A percentile compares a stretch with the other conserved stretches of the same genome.
These are phyloP conservation scores for Colletotrichum tamarilloi DNA, from an alignment of 2,329 filamentous ascomycete species.

Conservation along the genomic window DNA sequence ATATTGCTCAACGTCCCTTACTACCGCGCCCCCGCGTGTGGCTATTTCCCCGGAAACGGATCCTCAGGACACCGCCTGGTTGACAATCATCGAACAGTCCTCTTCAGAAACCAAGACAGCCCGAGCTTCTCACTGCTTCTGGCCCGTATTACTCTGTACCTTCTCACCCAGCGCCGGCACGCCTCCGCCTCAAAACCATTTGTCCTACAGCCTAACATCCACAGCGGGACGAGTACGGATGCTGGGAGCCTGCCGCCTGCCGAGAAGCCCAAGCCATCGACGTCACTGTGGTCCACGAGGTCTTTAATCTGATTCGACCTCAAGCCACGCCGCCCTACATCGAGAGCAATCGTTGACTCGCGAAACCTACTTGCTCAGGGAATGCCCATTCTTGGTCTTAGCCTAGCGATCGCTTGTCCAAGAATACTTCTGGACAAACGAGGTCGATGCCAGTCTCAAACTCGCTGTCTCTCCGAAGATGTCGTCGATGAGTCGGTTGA, in stretches of 20 bases:
- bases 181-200: neutral
- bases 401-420: neutral
- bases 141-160: neutral
- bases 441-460: conserved; percentile 25
- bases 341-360: conserved; percentile 17
- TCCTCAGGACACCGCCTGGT: neutral
- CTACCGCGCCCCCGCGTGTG: conserved; percentile 1
- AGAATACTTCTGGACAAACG: conserved; percentile 2
- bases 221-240: neutral
- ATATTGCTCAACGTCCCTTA: neutral
- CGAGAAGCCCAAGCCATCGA: conserved; percentile 26
- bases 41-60: conserved; percentile 20
- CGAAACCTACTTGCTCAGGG: conserved; percentile 1
- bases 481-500: neutral
- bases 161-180: no score
- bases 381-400: conserved; percentile 5
- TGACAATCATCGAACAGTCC: neutral
- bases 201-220: neutral
- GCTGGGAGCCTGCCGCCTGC: conserved; percentile 3
- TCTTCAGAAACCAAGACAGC: conserved; percentile 17
- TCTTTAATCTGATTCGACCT: conserved; percentile 20
- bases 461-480: conserved; percentile 6
- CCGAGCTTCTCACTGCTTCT: neutral
- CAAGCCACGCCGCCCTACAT: conserved; percentile 20
- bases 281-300: conserved; percentile 20